These are phyloP conservation scores for Puccinellia tenuiflora DNA, from an alignment of 176 grass and related monocot genomes.

Conservation along the genomic window DNA sequence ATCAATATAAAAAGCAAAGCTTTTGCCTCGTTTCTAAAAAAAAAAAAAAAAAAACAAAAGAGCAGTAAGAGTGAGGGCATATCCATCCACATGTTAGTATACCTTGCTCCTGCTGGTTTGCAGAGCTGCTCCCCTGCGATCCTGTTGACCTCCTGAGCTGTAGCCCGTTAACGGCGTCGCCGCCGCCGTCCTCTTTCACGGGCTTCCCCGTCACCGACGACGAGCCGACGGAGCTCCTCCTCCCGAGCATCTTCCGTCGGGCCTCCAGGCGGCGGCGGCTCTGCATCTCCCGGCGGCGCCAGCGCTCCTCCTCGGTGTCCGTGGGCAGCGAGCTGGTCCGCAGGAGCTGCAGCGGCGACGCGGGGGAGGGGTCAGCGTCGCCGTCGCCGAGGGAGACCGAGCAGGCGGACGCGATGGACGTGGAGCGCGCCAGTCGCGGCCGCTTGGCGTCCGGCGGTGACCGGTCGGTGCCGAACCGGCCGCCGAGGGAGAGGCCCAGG, in stretches of 20 bases:
- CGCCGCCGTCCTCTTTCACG: not conserved
- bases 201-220: not conserved
- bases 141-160: conserved; percentile 31
- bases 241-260: conserved; percentile 62
- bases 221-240: conserved; percentile 58
- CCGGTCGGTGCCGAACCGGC: conserved; percentile 49
- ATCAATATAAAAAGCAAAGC: too few species aligned
- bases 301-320: conserved; percentile 62
- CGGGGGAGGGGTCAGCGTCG: conserved; percentile 27
- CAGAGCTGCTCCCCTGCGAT: conserved; percentile 46
- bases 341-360: conserved; percentile 36
- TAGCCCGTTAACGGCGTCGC: not conserved
- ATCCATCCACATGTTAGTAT: too few species aligned
- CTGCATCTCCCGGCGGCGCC: conserved; percentile 72
- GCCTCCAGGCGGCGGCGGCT: conserved; percentile 60
- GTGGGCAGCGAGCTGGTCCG: conserved; percentile 81
- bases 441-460: conserved; percentile 50
- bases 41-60: too few species aligned
- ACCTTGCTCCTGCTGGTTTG: conserved; percentile 36
- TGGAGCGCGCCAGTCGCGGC: conserved; percentile 49
- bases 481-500: conserved; percentile 68
- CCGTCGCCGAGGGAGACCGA: conserved; percentile 27
- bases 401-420: conserved; percentile 72
- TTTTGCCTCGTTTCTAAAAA: too few species aligned
- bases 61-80: too few species aligned